Evolutionary conservation across 2,329 filamentous ascomycete genomes (phyloP), one percentile per base, ranked within the genome.

Genomic region (Phaeosphaeriaceae sp.): DNA sequence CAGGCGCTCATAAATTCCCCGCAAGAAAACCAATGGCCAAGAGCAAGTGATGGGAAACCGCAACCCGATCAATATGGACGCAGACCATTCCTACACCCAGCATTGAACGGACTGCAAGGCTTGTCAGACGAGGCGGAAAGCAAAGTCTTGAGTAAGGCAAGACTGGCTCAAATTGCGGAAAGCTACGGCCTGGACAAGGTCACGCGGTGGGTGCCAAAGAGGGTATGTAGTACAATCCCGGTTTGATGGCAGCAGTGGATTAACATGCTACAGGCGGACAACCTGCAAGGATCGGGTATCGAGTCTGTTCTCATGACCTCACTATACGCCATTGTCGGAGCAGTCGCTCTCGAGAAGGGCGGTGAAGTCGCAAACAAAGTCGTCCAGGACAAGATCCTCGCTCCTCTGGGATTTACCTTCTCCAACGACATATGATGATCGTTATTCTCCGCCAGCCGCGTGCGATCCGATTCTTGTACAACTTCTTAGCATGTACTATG

Each of bases 341-440:
- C 95, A 11, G 79, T 99, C 53, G 89, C 92, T n/a, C 81, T 99
- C 71, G 92, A 97, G 77, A 88, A 91, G 67, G 95, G 95, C 48
- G 91, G 90, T 40, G 88, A 89, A 46, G 86, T 91, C 54, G 93
- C 94, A 57, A 89, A 88, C 63, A 85, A 86, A 75, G 79, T 96
- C 53, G 88, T 91, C 48, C 87, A 88, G 73, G 91, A 97, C 67
- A 88, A 89, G 77, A 89, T 97, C 76, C 78, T 97, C 70, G 81
- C 73, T 50, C 82, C 82, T 3, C 61, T 78, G 1, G 74, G 76
- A 58, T 76, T 76, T 56, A 67, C 61, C 46, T 75, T 74, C 45
- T 51, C 62, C 11, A 46, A 60, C n/a, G 64, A 66, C 11, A 49
- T 55, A 60, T 66, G 53, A 40, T 15, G 24, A 45, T 7, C 33